Base-by-base conservation (phyloP, 768 basidiomycete species). In the Kondoa subrosea region DNA sequence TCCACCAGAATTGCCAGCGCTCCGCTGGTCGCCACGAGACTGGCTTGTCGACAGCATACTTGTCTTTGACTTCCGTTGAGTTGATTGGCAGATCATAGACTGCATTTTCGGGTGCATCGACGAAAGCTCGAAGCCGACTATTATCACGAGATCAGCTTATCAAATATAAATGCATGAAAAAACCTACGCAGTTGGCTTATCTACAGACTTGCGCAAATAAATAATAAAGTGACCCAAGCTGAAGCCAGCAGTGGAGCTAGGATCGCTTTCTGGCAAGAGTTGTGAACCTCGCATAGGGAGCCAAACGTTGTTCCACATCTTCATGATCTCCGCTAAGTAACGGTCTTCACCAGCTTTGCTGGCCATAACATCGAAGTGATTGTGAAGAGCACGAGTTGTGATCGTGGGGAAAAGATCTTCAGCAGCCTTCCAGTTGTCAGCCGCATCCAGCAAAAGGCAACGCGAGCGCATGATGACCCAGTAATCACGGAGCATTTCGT, bases 401-500 rank as follows among this genome's bases (percentile, higher is more conserved):
- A 21, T 8, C 8, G 40, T 8, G 21, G 40, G 40, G 40, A 50
- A 50, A 21, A 50, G 40, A 8, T 50, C 40, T 50, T 50, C 40
- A 8, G 40, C 40, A 50, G 12, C 40, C 21, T 50, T 50, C 40
- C 40, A 50, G 40, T 50, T 8, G 21, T 50, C 21, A 8, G 40
- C 40, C 8, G 21, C 40, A 8, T 21, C 40, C 21, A 50, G 40
- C 8, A 50, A 21, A 21, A 50, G 8, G 21, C 40, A 50, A 8
- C 40, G 40, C 8, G 40, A 50, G 40, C 40, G 40, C 68, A 96
- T 83, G 71, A 97, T 85, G 14, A 84, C 86, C 59, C 84, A 85
- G 0, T 86, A 86, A 74, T 97, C 93, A 66, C 87, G 83, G 29
- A 87, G 85, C 50, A 91, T 82, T 69, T 97, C 93, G 67, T 96